Conservation (phyloP, 2,329 filamentous ascomycete genomes). For the Alternaria infectoria region DNA sequence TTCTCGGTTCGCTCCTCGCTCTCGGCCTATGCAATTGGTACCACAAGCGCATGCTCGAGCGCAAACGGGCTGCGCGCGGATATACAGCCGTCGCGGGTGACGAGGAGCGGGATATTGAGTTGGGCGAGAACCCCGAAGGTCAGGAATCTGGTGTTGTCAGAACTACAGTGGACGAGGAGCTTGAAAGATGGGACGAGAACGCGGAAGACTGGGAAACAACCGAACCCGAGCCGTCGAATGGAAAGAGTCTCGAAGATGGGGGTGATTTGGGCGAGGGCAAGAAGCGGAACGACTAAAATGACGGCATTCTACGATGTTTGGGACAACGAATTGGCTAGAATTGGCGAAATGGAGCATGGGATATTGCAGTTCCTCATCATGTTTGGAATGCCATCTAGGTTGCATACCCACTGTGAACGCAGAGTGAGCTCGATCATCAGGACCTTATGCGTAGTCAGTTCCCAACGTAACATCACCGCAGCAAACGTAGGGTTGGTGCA, state of each 20-base stretch:
- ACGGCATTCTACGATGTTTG: constrained; percentile 15
- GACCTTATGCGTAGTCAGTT: not conserved
- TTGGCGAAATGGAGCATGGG: not conserved
- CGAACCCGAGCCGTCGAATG: constrained; percentile 46
- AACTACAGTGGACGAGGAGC: constrained; percentile 72
- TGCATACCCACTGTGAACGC: not conserved
- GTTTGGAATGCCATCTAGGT: not conserved
- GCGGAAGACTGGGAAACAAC: constrained; percentile 71
- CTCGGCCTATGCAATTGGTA: constrained; percentile 86
- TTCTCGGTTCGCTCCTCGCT: constrained; percentile 75
- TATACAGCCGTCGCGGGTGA: constrained; percentile 74
- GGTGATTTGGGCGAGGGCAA: constrained; percentile 45
- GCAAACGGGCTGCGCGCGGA: constrained; percentile 74
- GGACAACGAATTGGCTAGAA: constrained; percentile 1
- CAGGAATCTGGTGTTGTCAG: constrained; percentile 70
- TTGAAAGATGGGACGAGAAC: constrained; percentile 96
- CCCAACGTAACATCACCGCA: constrained; percentile 4
- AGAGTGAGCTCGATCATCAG: not conserved
- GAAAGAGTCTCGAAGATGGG: constrained; percentile 30
- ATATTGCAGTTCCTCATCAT: not conserved
- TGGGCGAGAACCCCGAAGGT: constrained; percentile 65
- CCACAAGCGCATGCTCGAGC: constrained; percentile 92
- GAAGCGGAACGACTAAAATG: constrained; percentile 51
- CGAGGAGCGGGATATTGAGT: constrained; percentile 70
- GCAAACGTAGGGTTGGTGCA: constrained; percentile 24